Conservation (phyloP, 441 rosid genomes). For the Syzygium malaccense region DNA sequence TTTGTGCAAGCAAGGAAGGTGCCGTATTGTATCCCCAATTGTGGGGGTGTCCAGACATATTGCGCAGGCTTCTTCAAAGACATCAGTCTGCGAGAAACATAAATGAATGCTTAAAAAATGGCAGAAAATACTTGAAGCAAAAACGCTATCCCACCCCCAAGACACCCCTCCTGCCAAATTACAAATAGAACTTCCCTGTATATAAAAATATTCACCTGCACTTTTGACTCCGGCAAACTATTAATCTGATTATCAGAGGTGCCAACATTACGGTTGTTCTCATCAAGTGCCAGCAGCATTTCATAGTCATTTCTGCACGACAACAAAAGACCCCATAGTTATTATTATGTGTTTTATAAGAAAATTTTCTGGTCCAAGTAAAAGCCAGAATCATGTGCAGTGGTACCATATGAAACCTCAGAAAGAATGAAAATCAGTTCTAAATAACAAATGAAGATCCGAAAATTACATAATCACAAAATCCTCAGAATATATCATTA, state of each 20-base stretch:
- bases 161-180: not conserved
- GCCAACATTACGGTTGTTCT: constrained; percentile 52
- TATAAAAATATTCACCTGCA: constrained; percentile 39
- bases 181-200: not conserved
- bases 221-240: constrained; percentile 70
- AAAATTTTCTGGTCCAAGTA: not conserved
- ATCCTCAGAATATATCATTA: not conserved
- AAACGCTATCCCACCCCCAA: not conserved
- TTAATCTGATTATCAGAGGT: constrained; percentile 63
- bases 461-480: not conserved
- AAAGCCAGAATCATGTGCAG: not conserved
- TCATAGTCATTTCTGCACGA: constrained; percentile 82
- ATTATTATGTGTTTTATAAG: not conserved
- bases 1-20: constrained; percentile 96
- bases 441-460: not conserved
- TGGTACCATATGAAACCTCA: not conserved
- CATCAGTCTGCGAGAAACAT: constrained; percentile 41
- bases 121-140: not conserved
- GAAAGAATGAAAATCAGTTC: not conserved
- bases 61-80: constrained; percentile 66
- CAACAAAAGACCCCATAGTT: not conserved
- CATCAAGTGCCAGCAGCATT: constrained; percentile 86
- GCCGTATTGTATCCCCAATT: constrained; percentile 75
- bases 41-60: constrained; percentile 77
- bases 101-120: constrained; percentile 5